These are phyloP conservation scores for Populus hybrid DNA, from an alignment of 441 rosid genomes.

Conservation along the genomic window DNA sequence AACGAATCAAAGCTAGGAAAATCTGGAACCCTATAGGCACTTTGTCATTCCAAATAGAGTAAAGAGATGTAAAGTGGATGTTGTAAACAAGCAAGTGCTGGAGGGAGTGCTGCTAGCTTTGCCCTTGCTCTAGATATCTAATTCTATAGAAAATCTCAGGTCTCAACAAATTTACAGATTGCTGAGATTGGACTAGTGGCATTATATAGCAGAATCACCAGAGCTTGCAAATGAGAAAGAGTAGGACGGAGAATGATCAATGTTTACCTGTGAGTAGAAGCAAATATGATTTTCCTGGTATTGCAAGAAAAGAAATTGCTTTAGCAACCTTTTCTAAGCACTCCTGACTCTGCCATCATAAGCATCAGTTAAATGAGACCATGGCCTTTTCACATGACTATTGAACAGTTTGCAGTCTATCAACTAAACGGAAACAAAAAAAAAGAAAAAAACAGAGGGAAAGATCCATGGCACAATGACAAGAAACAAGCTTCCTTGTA, in stretches of 20 bases:
- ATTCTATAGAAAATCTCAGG: not conserved
- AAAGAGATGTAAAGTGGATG: not conserved
- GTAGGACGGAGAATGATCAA: not conserved
- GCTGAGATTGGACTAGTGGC: not conserved
- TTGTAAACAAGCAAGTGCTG: not conserved
- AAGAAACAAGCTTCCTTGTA: not conserved
- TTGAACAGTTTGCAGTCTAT: not conserved
- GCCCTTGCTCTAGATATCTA: not conserved
- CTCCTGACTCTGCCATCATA: conserved; percentile 66
- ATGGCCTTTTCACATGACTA: not conserved
- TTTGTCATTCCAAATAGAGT: not conserved
- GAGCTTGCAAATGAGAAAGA: not conserved
- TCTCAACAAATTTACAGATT: not conserved
- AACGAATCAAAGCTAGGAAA: no score
- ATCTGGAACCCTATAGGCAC: not conserved
- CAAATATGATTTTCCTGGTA: conserved; percentile 38
- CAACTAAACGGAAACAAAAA: not conserved
- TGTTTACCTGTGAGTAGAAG: conserved; percentile 83
- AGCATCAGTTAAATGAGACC: conserved; percentile 8
- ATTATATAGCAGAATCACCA: not conserved
- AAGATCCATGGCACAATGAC: not conserved
- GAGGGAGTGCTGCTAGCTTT: not conserved
- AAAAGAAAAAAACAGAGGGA: not conserved
- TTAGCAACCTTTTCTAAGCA: conserved; percentile 73
- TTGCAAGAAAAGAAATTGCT: conserved; percentile 61